phyloP scores from a whole-genome alignment of 139 green algal species.

The Chlamydomonas applanata region DNA sequence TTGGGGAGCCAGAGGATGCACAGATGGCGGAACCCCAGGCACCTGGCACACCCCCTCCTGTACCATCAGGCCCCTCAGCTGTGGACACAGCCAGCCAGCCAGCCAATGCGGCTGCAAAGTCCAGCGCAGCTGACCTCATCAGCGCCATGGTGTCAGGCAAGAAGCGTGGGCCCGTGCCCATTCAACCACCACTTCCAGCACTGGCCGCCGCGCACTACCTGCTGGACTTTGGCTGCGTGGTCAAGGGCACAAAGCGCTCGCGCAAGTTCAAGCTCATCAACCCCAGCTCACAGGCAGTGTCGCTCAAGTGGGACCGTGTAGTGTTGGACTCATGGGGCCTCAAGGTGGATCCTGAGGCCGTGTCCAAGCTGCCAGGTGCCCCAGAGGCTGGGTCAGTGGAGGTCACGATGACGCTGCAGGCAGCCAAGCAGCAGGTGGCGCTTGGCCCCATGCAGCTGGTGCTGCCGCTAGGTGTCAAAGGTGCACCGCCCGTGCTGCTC shows the following conservation, averaged over 20 bases:
- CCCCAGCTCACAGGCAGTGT: conserved; percentile 44
- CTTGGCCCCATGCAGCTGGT: conserved; percentile 50
- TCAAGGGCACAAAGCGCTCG: conserved; percentile 56
- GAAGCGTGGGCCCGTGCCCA: neutral
- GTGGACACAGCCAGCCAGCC: too few species aligned
- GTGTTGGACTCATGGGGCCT: conserved; percentile 62
- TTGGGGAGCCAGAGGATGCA: neutral
- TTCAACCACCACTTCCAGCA: conserved; percentile 20
- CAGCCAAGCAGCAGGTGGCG: conserved; percentile 38
- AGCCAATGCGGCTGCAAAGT: too few species aligned
- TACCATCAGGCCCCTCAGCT: too few species aligned
- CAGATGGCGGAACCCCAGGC: too few species aligned
- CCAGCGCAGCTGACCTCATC: neutral
- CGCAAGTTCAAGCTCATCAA: conserved; percentile 70
- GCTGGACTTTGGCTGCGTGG: conserved; percentile 76
- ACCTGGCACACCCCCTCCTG: too few species aligned
- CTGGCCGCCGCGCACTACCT: conserved; percentile 59
- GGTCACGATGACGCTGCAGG: conserved; percentile 52
- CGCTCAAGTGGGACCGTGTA: conserved; percentile 58
- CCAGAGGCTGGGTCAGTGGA: conserved; percentile 54
- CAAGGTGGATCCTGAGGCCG: conserved; percentile 61
- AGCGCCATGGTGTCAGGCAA: neutral
- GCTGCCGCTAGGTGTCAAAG: conserved; percentile 60
- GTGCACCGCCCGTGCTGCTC: conserved; percentile 59
- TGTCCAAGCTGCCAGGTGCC: conserved; percentile 60